phyloP scores from a whole-genome alignment of 805 yeast genomes.

The Citeromyces nyonsensis region DNA sequence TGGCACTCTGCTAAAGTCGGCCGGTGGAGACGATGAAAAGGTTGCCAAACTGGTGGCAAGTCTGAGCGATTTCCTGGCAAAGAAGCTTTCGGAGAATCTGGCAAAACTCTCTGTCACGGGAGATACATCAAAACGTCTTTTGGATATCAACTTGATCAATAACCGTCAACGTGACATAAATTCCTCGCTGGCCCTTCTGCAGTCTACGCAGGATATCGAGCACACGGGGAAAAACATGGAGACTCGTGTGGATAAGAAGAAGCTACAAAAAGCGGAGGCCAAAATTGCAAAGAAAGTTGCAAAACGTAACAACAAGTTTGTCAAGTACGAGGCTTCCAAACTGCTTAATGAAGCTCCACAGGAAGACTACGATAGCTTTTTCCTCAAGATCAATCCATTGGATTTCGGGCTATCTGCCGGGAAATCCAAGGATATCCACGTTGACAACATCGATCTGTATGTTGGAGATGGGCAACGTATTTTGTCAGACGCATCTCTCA shows the following conservation, averaged over 20 bases:
- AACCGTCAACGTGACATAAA: conserved; percentile 59
- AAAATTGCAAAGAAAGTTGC: conserved; percentile 96
- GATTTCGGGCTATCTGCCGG: conserved; percentile 87
- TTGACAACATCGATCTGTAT: conserved; percentile 84
- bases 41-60: conserved; percentile 31
- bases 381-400: conserved; percentile 87
- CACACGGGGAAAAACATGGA: conserved; percentile 87
- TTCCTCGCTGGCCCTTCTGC: conserved; percentile 60
- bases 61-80: conserved; percentile 29
- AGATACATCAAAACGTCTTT: conserved; percentile 75
- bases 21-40: conserved; percentile 61
- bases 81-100: conserved; percentile 48
- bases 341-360: conserved; percentile 47
- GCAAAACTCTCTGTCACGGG: conserved; percentile 69
- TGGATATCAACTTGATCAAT: conserved; percentile 63
- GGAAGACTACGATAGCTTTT: conserved; percentile 87
- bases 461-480: conserved; percentile 95
- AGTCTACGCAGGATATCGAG: conserved; percentile 74
- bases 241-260: conserved; percentile 89
- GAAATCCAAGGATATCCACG: conserved; percentile 89
- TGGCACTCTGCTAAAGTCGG: conserved; percentile 48
- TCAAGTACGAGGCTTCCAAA: conserved; percentile 88
- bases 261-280: conserved; percentile 92
- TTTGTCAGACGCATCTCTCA: conserved; percentile 71
- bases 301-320: conserved; percentile 67